phyloP scores from a whole-genome alignment of 2,329 filamentous ascomycete genomes.

The Ascochyta lentis region DNA sequence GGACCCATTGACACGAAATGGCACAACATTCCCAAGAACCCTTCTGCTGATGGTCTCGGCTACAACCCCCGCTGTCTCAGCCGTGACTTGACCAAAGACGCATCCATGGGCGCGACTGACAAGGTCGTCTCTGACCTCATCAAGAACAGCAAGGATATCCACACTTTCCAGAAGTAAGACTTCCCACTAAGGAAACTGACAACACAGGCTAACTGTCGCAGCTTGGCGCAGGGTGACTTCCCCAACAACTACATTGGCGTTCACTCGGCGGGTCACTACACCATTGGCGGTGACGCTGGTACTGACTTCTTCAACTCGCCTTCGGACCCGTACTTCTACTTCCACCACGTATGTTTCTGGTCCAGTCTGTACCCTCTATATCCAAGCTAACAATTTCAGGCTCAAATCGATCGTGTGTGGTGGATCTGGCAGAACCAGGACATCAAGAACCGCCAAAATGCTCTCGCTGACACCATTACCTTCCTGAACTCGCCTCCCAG shows the following conservation, averaged over 20 bases:
- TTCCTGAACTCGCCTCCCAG: slow-evolving; percentile 54
- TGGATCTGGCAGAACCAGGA: slow-evolving; percentile 61
- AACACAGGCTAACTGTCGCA: not conserved
- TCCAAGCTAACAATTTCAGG: no score
- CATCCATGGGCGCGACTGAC: slow-evolving; percentile 33
- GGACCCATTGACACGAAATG: slow-evolving; percentile 56
- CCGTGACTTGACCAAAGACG: slow-evolving; percentile 44
- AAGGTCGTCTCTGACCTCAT: slow-evolving; percentile 33
- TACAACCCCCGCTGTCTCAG: slow-evolving; percentile 50
- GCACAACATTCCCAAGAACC: slow-evolving; percentile 38
- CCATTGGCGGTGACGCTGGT: slow-evolving; percentile 54
- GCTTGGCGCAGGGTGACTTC: slow-evolving; percentile 47
- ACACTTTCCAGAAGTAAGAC: slow-evolving; percentile 42
- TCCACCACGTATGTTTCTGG: no score
- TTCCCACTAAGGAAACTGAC: no score
- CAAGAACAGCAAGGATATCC: slow-evolving; percentile 33
- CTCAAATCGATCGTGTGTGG: slow-evolving; percentile 56
- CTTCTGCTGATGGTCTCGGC: slow-evolving; percentile 37
- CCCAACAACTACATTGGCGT: slow-evolving; percentile 47
- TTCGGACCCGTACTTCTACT: slow-evolving; percentile 55
- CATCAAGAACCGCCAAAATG: slow-evolving; percentile 45
- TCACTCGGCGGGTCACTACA: slow-evolving; percentile 56
- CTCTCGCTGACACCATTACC: slow-evolving; percentile 54
- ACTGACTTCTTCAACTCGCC: slow-evolving; percentile 56
- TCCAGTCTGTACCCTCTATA: no score